A percentile compares a stretch with the other conserved stretches of the same genome.
phyloP scores from a whole-genome alignment of 176 grass and related monocot species.

The Carex pumila region DNA sequence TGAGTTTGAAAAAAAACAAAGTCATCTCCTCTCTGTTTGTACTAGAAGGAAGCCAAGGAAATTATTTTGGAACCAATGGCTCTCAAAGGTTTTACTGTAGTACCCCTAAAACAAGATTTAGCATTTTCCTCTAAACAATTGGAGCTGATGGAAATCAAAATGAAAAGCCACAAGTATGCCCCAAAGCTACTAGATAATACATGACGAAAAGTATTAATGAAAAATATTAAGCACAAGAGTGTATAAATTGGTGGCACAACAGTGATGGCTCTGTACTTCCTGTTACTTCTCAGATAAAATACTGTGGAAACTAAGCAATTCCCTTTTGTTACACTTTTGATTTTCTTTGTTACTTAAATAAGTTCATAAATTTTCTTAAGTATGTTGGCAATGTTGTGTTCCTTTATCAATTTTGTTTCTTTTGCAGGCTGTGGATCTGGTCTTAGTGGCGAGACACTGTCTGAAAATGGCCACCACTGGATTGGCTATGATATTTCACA shows the following conservation, averaged over 20 bases:
- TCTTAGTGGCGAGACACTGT: conserved; percentile 81
- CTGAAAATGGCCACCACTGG: conserved; percentile 81
- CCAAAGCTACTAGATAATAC: neutral
- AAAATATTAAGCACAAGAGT: neutral
- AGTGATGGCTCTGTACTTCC: neutral
- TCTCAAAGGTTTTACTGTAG: too few species aligned
- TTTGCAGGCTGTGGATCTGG: conserved; percentile 75
- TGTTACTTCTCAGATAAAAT: neutral
- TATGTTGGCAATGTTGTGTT: neutral
- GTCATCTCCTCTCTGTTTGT: too few species aligned
- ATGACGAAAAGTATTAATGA: neutral
- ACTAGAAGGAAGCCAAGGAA: too few species aligned
- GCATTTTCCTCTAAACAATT: neutral
- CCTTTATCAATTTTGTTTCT: conserved; percentile 3
- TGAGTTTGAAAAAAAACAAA: too few species aligned
- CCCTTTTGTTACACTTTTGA: neutral
- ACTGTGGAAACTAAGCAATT: neutral
- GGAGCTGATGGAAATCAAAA: neutral
- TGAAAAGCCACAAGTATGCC: neutral
- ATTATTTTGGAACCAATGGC: too few species aligned
- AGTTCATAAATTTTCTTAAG: neutral
- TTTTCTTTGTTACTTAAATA: neutral
- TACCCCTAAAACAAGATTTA: too few species aligned
- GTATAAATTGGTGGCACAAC: neutral
- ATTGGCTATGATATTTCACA: conserved; percentile 90